Base-by-base conservation (phyloP, 768 basidiomycete species). In the Gymnopilus dilepis region DNA sequence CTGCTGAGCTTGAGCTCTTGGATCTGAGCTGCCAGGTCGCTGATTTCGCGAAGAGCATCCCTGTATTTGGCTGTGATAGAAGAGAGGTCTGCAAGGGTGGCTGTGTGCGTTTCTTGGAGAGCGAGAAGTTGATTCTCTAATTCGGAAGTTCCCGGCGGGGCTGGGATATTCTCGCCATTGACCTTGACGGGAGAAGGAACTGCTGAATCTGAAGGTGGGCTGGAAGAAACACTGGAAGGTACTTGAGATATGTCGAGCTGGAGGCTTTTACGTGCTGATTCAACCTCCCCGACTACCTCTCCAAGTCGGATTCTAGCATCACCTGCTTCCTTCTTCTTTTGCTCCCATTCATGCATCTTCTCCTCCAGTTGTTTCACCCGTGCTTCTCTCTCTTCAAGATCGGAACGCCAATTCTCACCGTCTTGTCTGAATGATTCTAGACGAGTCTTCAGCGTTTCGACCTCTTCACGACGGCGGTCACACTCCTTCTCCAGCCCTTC, bases 11-110 rank as follows among this genome's bases (percentile, higher is more conserved):
- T 94, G 7, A 87, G 84, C 71, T 97, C 96, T 69, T 95, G 87
- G 31, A 97, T 88, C 73, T 97, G 94, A n/a, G 88, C 84, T 17
- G 90, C 89, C 40, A 99, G 84, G 68, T 96, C 94, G n/a, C 91
- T 91, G 60, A 99, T 97, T 74, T 97, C 93, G 51, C 86, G 85
- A 30, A 98, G 82, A 17, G 96, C 92, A 61, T 97, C 92, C 30
- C 88, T 88, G 71, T 96, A 98, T 74, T 96, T 96, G 57, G 78
- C 75, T 1, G 90, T 87, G 34, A 97, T 84, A 1, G 86, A 81
- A 6, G 93, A 87, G 37, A 96, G 82, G 66, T 96, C 93, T 7
- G 86, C 79, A 21, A 96, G 82, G 0, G 92, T 94, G 41, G 89
- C 88, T 9, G 86, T 86, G 67, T 95, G 92, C 3, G 89, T 91